Evolutionary conservation across 2,329 filamentous ascomycete genomes (phyloP).

Genomic region (Aspergillus sp.): DNA sequence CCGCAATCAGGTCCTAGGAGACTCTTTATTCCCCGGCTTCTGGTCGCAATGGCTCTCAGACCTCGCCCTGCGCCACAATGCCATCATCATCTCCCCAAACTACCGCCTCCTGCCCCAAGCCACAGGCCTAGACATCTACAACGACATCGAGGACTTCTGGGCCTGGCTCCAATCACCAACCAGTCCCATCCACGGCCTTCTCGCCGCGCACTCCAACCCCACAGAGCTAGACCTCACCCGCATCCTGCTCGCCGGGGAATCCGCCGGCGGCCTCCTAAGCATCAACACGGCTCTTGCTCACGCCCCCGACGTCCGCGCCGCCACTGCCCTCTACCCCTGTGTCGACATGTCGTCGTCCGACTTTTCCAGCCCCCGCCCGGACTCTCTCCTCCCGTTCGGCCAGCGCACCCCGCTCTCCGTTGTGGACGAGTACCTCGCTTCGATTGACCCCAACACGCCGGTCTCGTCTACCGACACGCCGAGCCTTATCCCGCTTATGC

Average conservation of each 20-base stretch:
- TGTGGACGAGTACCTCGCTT: constrained; percentile 10
- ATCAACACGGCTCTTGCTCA: constrained; percentile 28
- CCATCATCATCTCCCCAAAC: constrained; percentile 50
- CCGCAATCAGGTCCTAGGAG: constrained; percentile 34
- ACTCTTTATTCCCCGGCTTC: constrained; percentile 29
- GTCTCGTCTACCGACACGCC: constrained; percentile 17
- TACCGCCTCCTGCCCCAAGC: constrained; percentile 55
- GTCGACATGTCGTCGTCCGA: constrained; percentile 24
- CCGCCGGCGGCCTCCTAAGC: constrained; percentile 33
- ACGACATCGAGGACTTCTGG: constrained; percentile 52
- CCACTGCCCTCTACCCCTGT: constrained; percentile 34
- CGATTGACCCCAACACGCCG: neutral
- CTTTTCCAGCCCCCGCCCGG: constrained; percentile 17
- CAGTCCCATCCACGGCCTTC: constrained; percentile 4
- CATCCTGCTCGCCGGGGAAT: constrained; percentile 29
- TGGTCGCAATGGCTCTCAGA: constrained; percentile 39
- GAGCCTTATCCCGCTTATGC: constrained; percentile 17
- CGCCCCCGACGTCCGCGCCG: constrained; percentile 30
- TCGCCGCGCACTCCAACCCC: constrained; percentile 9
- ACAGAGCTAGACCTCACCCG: constrained; percentile 26
- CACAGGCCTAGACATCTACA: constrained; percentile 47
- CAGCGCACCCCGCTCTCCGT: constrained; percentile 13
- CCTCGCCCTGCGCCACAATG: constrained; percentile 37
- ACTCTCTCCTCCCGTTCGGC: constrained; percentile 15
- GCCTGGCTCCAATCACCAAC: constrained; percentile 39